These are phyloP conservation scores for Aspergillus texensis DNA, from an alignment of 2,329 filamentous ascomycete genomes.

Conservation along the genomic window DNA sequence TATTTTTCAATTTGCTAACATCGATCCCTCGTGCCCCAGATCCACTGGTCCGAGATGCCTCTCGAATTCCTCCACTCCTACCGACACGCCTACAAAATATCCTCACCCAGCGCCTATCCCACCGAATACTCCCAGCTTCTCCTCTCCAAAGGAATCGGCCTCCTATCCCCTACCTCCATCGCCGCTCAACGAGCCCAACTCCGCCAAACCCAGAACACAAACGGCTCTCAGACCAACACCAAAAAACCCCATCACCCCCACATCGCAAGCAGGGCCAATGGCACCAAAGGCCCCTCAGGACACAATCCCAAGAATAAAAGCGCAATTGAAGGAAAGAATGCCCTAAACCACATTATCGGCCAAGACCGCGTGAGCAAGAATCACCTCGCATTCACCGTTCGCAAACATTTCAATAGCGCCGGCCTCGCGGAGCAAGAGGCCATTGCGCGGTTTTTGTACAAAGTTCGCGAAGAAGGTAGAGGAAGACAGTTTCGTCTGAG, in stretches of 20 bases:
- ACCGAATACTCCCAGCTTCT: constrained; percentile 50
- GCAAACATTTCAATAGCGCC: constrained; percentile 52
- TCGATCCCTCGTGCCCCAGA: constrained; percentile 28
- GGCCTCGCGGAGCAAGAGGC: constrained; percentile 50
- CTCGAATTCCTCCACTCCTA: constrained; percentile 52
- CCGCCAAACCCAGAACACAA: constrained; percentile 17
- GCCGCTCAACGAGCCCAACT: constrained; percentile 32
- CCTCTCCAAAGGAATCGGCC: constrained; percentile 49
- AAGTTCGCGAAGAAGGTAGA: constrained; percentile 49
- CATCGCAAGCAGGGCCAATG: constrained; percentile 11
- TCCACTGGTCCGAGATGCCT: constrained; percentile 47
- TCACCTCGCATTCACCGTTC: constrained; percentile 45
- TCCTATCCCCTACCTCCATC: constrained; percentile 48
- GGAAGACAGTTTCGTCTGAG: constrained; percentile 45
- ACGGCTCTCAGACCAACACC: constrained; percentile 12
- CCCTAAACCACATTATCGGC: constrained; percentile 33
- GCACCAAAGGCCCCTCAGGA: constrained; percentile 12
- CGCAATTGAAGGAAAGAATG: constrained; percentile 19
- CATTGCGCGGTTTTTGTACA: constrained; percentile 52
- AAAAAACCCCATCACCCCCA: constrained; percentile 13
- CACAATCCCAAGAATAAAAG: constrained; percentile 10
- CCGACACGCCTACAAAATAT: constrained; percentile 50
- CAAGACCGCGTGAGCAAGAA: constrained; percentile 46
- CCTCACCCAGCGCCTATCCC: constrained; percentile 47
- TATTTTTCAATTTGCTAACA: constrained; percentile 6